A percentile compares a stretch with the other conserved stretches of the same genome.
Evolutionary conservation across 2,329 filamentous ascomycete genomes (phyloP).

Genomic region (Coniochaeta hoffmannii): DNA sequence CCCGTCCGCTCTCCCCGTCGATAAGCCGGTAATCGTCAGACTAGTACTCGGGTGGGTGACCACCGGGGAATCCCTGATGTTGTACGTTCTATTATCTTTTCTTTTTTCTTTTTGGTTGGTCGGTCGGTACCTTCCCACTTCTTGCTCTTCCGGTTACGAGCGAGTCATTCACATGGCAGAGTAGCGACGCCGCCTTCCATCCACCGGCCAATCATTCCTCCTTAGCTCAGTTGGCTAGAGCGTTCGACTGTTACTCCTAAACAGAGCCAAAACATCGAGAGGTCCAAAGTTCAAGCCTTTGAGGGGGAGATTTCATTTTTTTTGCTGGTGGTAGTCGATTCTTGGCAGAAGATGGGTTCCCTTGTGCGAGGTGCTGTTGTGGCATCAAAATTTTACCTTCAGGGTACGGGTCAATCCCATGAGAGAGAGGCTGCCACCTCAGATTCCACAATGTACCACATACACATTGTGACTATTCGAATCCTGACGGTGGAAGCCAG

Average conservation of each 20-base stretch:
- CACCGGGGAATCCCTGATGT: conserved; percentile 2
- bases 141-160: background rate
- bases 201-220: too few species aligned
- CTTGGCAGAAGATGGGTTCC: too few species aligned
- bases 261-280: background rate
- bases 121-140: background rate
- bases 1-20: conserved; percentile 3
- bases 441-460: too few species aligned
- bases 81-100: background rate
- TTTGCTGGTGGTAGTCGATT: too few species aligned
- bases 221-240: background rate
- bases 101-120: background rate
- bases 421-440: too few species aligned
- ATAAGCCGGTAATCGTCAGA: conserved; percentile 3
- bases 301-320: background rate
- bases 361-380: too few species aligned
- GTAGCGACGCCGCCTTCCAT: background rate
- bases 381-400: too few species aligned
- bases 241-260: background rate
- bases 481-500: too few species aligned
- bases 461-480: too few species aligned
- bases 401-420: too few species aligned
- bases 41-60: conserved; percentile 3
- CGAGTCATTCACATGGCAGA: background rate
- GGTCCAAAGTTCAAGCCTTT: background rate